Evolutionary conservation across 805 yeast genomes (phyloP), one percentile per base, ranked within the genome.

Genomic region (Metschnikowia sp.): DNA sequence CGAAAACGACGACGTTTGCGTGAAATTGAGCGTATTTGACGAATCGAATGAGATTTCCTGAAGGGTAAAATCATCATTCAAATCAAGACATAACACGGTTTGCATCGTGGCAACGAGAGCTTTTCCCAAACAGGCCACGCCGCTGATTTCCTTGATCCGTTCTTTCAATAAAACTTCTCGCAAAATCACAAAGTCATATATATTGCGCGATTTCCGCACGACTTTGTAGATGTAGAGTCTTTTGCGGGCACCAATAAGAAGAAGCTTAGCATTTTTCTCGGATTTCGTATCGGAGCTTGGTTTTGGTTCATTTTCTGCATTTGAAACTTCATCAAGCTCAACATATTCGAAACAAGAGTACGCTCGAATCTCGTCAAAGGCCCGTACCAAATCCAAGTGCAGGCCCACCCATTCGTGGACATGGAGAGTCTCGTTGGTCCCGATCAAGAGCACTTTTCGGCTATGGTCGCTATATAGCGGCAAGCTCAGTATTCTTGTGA

Each of bases 341-440:
- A 40, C 30, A 19, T 36, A 40, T 8, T 32, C 45, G 15, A 36
- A 38, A 2, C 15, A 11, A 10, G 39, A 33, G 39, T 40, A 37
- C 9, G 40, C 29, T 12, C 45, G 42, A 12, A 60, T 45, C 9
- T 66, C 69, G 11, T 61, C 65, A 18, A 71, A 54, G 11, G 60
- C 55, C 38, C 61, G 59, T 7, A 70, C 58, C 18, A 69, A 52
- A 39, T 66, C 66, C 33, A 72, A 53, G 47, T 69, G 70, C 15
- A 56, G 52, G 1, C 74, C 74, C 2, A 66, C 66, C 49, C 57
- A 45, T 44, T 63, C 65, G 39, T 46, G 65, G 3, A 70, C 58
- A 26, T 57, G 52, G 0, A 69, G 45, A 2, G 52, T 39, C 3
- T 65, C 73, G 3, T 49, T 32, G 3, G 54, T 57, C 8, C 64